phyloP scores from a whole-genome alignment of 1,284 basidiomycete genomes.

The Neotropicomus parvogracilis region DNA sequence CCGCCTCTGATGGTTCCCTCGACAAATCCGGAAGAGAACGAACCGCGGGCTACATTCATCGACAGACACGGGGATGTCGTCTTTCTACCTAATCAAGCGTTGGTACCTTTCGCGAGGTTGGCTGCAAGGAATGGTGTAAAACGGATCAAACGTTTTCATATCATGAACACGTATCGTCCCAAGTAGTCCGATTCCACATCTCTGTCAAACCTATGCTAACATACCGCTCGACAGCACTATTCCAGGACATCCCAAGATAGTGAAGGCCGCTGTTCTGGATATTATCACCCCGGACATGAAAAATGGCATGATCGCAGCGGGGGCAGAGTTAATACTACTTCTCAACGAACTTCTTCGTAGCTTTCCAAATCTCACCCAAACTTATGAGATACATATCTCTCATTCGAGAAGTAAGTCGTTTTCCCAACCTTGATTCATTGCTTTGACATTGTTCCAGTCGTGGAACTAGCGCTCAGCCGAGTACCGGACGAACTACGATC shows the following conservation, averaged over 20 bases:
- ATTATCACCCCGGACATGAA: conserved; percentile 71
- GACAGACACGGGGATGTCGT: conserved; percentile 83
- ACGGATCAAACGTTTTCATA: conserved; percentile 89
- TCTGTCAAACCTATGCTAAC: conserved; percentile 1
- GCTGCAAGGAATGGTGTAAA: conserved; percentile 72
- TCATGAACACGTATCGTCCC: conserved; percentile 68
- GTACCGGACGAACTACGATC: conserved; percentile 52
- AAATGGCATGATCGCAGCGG: conserved; percentile 58
- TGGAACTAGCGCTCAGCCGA: conserved; percentile 57
- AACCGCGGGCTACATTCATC: conserved; percentile 67
- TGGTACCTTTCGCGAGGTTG: conserved; percentile 82
- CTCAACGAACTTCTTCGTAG: conserved; percentile 61
- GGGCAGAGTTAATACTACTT: conserved; percentile 67
- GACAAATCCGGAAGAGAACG: conserved; percentile 26
- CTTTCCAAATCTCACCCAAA: conserved; percentile 64
- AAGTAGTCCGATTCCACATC: conserved; percentile 42
- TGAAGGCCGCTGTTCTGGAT: conserved; percentile 74
- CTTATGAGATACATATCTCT: conserved; percentile 70
- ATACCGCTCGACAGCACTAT: conserved; percentile 41
- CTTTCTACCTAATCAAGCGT: conserved; percentile 71
- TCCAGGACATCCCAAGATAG: conserved; percentile 66
- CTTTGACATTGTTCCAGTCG: conserved; percentile 42
- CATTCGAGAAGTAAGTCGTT: conserved; percentile 58
- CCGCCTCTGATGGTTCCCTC: conserved; percentile 78
- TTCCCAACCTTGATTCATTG: neutral